Base-by-base conservation (phyloP, 305 asterid species). In the Galium porrigens region DNA sequence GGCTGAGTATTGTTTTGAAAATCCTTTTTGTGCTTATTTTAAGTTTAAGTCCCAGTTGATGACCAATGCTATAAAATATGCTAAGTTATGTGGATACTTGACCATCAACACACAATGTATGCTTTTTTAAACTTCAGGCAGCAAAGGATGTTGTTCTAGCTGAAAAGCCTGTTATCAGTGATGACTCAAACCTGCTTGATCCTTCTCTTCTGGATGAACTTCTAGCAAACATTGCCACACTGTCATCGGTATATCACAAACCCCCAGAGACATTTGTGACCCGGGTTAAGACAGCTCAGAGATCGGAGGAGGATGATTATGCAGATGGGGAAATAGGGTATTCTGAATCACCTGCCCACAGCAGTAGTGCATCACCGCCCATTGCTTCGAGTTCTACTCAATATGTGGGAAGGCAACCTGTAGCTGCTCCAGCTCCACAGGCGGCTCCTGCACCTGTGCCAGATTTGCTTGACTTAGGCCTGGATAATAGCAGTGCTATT, bases 141-240 rank as follows among this genome's bases (percentile, higher is more conserved):
- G 97, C 99, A 62, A 94, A 94, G 81, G 97, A 94, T 86, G 92
- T 94, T 60, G 99, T 94, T 69, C 77, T 94, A 76, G 97, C 97
- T 65, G 99, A 94, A 80, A 94, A 94, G 81, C 99, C 99, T 5
- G 96, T 94, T 77, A 94, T 94, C 58, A 85, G 96, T 72, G 99
- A 94, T 67, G 99, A 90, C 81, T 89, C 97, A 11, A 94, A 94
- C 72, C 96, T 79, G 76, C 87, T 90, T 57, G 99, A 94, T 49
- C 79, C 96, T 74, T 84, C 97, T 73, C 87, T 94, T 30, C 82
- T 94, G 63, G 99, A 89, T 60, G 99, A 94, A 81, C 99, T 94
- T 69, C 90, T 94, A 70, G 89, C 92, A 77, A 94, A 89, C 81
- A 87, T 94, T 75, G 97, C 99, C 67, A 94, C 97, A 62, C 82